phyloP scores from a whole-genome alignment of 352 stramenopile species.

The Globisporangium nagaii region DNA sequence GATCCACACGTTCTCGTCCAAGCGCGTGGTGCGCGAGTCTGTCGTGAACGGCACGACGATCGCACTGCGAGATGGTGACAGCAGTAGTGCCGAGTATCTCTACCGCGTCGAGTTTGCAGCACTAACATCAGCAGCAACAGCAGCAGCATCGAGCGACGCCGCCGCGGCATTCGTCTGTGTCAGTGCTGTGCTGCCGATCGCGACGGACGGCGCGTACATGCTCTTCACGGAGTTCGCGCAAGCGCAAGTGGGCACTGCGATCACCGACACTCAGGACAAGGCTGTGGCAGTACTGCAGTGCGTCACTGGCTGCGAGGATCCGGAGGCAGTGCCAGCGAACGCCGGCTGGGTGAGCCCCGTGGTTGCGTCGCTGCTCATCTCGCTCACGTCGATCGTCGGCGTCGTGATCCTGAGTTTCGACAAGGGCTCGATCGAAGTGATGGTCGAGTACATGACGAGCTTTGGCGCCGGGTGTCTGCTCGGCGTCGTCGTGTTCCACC shows the following conservation, averaged over 20 bases:
- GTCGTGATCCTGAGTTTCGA: slow-evolving; percentile 15
- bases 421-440: slow-evolving; percentile 8
- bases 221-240: slow-evolving; percentile 4
- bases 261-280: not conserved
- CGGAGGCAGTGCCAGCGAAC: too few species aligned
- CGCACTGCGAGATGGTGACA: not conserved
- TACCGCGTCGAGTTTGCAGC: slow-evolving; percentile 11
- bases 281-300: slow-evolving; percentile 1
- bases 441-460: slow-evolving; percentile 18
- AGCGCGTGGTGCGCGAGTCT: slow-evolving; percentile 1
- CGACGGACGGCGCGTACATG: not conserved
- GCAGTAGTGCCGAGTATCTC: not conserved
- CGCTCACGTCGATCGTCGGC: slow-evolving; percentile 15
- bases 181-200: not conserved
- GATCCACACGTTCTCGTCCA: slow-evolving; percentile 4
- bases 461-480: slow-evolving; percentile 23
- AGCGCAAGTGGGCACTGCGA: not conserved
- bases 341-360: slow-evolving; percentile 8
- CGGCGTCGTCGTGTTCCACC: slow-evolving; percentile 32
- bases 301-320: not conserved
- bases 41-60: not conserved
- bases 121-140: too few species aligned
- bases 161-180: slow-evolving; percentile 6
- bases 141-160: too few species aligned
- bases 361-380: slow-evolving; percentile 14